Conservation (phyloP, 139 green algal species). For the Deuterostichococcus epilithicus region DNA sequence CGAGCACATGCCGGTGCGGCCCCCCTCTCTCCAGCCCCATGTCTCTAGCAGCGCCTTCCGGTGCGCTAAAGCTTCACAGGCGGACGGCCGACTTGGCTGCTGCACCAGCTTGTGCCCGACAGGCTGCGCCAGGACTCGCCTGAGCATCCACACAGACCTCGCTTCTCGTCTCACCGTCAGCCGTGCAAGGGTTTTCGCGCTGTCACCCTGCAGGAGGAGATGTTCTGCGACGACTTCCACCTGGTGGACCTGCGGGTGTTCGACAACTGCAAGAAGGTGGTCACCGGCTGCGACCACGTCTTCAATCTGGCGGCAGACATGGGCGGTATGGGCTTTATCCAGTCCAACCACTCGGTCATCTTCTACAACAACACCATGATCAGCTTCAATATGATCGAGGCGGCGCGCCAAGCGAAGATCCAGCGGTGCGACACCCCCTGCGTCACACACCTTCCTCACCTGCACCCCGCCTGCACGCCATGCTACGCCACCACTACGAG, state of each 20-base stretch:
- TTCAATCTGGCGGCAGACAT: constrained; percentile 99
- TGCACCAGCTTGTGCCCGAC: no score
- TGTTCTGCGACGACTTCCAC: constrained; percentile 99
- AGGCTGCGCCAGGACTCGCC: no score
- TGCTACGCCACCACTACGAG: no score
- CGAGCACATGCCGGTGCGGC: constrained; percentile 89
- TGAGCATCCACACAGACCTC: no score
- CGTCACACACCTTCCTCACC: no score
- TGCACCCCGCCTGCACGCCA: no score
- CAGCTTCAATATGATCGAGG: constrained; percentile 98
- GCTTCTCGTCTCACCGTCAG: no score
- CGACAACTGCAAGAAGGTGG: constrained; percentile 90
- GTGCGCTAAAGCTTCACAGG: no score
- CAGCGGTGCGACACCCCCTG: not conserved
- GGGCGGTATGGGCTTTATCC: constrained; percentile 99
- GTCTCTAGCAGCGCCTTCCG: no score
- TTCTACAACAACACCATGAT: constrained; percentile 99
- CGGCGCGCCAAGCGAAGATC: constrained; percentile 11
- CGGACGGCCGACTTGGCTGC: no score
- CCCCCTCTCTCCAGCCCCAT: not conserved
- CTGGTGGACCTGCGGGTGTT: constrained; percentile 97
- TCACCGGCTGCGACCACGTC: constrained; percentile 85
- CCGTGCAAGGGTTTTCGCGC: no score
- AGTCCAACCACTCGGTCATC: constrained; percentile 99
- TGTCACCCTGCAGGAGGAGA: constrained; percentile 89